phyloP scores from a whole-genome alignment of 2,329 filamentous ascomycete genomes.

The Ceratocystis harringtonii region DNA sequence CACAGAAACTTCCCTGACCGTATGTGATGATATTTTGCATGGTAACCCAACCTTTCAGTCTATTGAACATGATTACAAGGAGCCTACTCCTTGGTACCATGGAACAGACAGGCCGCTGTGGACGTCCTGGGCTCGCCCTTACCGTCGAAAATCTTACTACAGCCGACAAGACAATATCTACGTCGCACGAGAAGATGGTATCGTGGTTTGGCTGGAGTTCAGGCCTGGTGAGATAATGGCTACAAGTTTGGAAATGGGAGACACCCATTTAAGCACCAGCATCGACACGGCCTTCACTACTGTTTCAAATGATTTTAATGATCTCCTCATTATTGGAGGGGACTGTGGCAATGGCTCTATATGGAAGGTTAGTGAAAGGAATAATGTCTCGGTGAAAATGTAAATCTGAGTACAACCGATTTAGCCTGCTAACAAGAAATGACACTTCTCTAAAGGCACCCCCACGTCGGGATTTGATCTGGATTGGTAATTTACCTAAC shows the following conservation, averaged over 20 bases:
- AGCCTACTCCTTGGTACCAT: slow-evolving; percentile 32
- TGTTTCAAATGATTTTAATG: slow-evolving; percentile 50
- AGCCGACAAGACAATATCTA: slow-evolving; percentile 64
- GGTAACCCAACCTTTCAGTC: slow-evolving; percentile 34
- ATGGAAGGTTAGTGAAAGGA: slow-evolving; percentile 43
- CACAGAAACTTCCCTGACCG: slow-evolving; percentile 42
- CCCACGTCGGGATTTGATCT: slow-evolving; percentile 36
- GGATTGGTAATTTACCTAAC: slow-evolving; percentile 40
- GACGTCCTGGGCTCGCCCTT: slow-evolving; percentile 72
- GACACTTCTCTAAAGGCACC: slow-evolving; percentile 29
- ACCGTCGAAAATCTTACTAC: slow-evolving; percentile 48
- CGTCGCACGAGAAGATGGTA: slow-evolving; percentile 74
- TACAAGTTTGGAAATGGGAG: slow-evolving; percentile 17
- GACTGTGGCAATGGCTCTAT: slow-evolving; percentile 64
- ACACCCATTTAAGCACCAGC: slow-evolving; percentile 37
- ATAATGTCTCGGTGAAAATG: background rate
- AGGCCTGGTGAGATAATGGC: slow-evolving; percentile 35
- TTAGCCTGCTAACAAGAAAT: background rate
- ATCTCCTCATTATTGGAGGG: slow-evolving; percentile 68
- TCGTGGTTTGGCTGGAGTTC: slow-evolving; percentile 58
- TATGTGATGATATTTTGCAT: slow-evolving; percentile 40
- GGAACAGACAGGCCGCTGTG: slow-evolving; percentile 45
- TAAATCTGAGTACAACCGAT: background rate
- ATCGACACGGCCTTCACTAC: slow-evolving; percentile 73
- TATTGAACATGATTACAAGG: slow-evolving; percentile 29